Conservation (phyloP, 148 eudicot species). For the Euryodendron excelsum region DNA sequence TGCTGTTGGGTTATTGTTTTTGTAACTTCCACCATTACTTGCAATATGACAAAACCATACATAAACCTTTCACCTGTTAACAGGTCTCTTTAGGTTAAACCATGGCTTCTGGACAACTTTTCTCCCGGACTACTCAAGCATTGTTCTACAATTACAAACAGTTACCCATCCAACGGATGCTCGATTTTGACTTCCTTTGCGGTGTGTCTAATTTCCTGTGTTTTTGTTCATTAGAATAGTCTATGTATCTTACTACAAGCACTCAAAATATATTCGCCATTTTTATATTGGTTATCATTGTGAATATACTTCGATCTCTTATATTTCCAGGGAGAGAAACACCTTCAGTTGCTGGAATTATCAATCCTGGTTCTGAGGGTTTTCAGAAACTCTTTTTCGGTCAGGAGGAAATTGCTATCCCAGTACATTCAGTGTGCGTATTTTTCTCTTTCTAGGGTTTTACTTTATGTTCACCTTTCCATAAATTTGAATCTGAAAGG, state of each 20-base stretch:
- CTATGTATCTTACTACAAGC: not conserved
- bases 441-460: not conserved
- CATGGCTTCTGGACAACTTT: conserved; percentile 96
- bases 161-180: conserved; percentile 96
- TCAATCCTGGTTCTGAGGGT: conserved; percentile 96
- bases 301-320: not conserved
- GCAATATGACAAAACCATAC: not conserved
- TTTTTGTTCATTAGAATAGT: not conserved
- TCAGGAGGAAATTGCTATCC: conserved; percentile 99
- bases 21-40: not conserved
- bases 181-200: conserved; percentile 98
- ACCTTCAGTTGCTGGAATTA: conserved; percentile 98
- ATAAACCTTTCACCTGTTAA: not conserved
- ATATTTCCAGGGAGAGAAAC: conserved; percentile 85
- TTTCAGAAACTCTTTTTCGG: conserved; percentile 96
- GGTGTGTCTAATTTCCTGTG: conserved; percentile 39
- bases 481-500: not conserved
- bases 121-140: conserved; percentile 94
- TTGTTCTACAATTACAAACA: conserved; percentile 93
- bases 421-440: conserved; percentile 88
- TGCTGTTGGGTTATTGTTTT: not conserved
- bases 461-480: not conserved
- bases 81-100: conserved; percentile 37
- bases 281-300: not conserved
- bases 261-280: not conserved